Evolutionary conservation across 108 stramenopile genomes (phyloP).

Genomic region (Cylindrotheca fusiformis): DNA sequence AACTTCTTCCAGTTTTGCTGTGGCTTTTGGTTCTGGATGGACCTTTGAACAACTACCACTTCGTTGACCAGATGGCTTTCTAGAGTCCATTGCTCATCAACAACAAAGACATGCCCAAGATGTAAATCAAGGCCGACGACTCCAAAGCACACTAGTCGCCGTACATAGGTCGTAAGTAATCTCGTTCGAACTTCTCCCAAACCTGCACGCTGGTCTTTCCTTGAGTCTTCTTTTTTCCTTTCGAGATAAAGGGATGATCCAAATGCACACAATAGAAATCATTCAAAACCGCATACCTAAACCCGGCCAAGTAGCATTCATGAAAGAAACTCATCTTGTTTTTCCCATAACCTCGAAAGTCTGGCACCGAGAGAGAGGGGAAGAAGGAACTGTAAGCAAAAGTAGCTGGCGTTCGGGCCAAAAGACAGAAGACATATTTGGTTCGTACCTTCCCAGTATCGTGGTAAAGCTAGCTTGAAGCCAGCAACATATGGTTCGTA

Average conservation of each 20-base stretch:
- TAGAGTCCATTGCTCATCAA: too few species aligned
- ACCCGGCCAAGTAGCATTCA: conserved; percentile 20
- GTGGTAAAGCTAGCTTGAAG: conserved; percentile 18
- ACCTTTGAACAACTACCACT: too few species aligned
- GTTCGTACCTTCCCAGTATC: conserved; percentile 20
- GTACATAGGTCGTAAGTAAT: background rate
- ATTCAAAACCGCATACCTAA: conserved; percentile 14
- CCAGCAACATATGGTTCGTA: conserved; percentile 27
- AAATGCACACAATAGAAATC: conserved; percentile 27
- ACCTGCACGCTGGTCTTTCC: background rate
- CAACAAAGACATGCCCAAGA: too few species aligned
- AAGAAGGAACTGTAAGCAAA: background rate
- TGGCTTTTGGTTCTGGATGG: too few species aligned
- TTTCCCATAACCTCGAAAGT: conserved; percentile 13
- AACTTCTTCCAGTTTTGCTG: too few species aligned
- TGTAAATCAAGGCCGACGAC: too few species aligned
- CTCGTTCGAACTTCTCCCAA: background rate
- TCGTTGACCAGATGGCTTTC: too few species aligned
- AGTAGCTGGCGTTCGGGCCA: too few species aligned
- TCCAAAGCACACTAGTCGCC: background rate
- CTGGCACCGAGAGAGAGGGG: background rate
- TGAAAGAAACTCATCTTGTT: conserved; percentile 22
- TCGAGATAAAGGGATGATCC: conserved; percentile 7
- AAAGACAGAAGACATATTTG: too few species aligned
- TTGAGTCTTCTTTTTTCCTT: background rate